Base-by-base conservation (phyloP, 805 yeast genomes). In the Sugiyamaella lignohabitans region DNA sequence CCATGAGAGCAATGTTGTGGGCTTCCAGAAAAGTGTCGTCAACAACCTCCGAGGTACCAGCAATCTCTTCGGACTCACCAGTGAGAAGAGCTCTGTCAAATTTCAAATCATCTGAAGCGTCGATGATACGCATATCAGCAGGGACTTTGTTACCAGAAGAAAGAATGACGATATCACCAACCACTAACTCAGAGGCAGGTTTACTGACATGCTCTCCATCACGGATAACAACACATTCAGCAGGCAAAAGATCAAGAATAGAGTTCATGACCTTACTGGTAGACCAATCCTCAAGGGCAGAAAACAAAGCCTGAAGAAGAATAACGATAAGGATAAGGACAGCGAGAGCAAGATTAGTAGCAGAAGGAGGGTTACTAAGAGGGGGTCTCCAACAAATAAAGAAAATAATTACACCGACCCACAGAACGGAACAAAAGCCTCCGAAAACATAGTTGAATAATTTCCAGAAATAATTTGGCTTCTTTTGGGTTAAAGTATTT, bases 81-180 rank as follows among this genome's bases (percentile, higher is more conserved):
- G 79, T 74, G 32, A 74, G 63, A 14, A 73, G 64, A 14, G 77
- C 64, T 49, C 74, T 63, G 53, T 74, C 79, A 53, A 73, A 71
- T 17, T 69, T 53, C 35, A 74, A 63, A 37, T 70, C 69, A 19
- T 61, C 58, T 21, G 72, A 65, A 24, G 59, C 45, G 6, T 65
- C 63, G 21, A 65, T 52, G 27, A 74, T 63, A 57, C 78, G 63
- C 42, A 72, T 59, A 56, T 74, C 79, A 16, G 78, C 78, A 11
- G 78, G 72, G 3, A 73, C 56, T 51, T 71, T 72, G 32, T 64
- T 60, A 20, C 76, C 75, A 18, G 66, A 60, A 14, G 54, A 49
- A 32, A 74, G 53, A 19, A 58, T 48, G 2, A 74, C 60, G 17
- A 73, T 42, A 53, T 74, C 78, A 36, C 78, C 78, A 19, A 74